Percentiles rank a stretch among this genome's conserved stretches.
Conservation (phyloP, 2,329 filamentous ascomycete genomes). For the Fusarium udum region DNA sequence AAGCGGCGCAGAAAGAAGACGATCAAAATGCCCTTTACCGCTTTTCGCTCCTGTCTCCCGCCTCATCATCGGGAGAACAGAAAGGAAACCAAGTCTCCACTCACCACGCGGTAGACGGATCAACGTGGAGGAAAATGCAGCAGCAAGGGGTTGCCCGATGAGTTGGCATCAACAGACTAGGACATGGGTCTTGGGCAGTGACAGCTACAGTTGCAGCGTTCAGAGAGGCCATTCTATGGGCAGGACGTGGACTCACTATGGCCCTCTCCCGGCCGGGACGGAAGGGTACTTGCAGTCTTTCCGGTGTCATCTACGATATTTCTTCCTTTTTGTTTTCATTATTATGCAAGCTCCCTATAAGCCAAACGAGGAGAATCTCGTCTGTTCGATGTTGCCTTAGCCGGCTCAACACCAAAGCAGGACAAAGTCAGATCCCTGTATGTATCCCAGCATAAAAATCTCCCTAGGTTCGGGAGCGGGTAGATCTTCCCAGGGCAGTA, state of each 20-base stretch:
- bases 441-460: constrained; percentile 5
- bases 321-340: background rate
- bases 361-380: background rate
- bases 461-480: constrained; percentile 25
- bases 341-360: constrained; percentile 3
- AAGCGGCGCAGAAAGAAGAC: background rate
- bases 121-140: constrained; percentile 20
- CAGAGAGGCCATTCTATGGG: background rate
- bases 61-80: background rate
- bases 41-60: background rate
- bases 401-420: constrained; percentile 2
- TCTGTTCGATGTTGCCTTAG: background rate
- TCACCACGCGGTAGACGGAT: constrained; percentile 29
- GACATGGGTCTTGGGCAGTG: constrained; percentile 17
- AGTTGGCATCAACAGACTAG: constrained; percentile 27
- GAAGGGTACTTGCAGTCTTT: background rate
- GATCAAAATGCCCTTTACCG: constrained; percentile 1
- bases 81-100: constrained; percentile 6
- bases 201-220: constrained; percentile 12
- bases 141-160: constrained; percentile 21
- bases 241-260: constrained; percentile 23
- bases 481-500: constrained; percentile 29
- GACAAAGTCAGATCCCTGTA: constrained; percentile 15
- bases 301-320: background rate
- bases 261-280: constrained; percentile 14